A percentile compares a stretch with the other conserved stretches of the same genome.
These are phyloP conservation scores for Suillus paluster DNA, from an alignment of 768 basidiomycete species.

Conservation along the genomic window DNA sequence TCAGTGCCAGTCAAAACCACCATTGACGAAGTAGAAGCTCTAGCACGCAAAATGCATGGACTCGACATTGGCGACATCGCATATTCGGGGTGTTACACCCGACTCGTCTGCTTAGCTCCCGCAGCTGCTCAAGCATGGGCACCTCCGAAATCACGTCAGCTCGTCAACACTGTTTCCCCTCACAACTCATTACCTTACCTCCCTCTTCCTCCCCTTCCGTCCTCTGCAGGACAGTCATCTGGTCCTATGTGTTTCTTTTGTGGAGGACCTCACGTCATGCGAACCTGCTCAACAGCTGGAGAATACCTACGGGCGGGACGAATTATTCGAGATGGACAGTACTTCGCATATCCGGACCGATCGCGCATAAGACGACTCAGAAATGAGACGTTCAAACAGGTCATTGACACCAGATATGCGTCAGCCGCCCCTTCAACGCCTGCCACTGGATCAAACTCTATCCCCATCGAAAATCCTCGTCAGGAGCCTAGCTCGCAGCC, in stretches of 20 bases:
- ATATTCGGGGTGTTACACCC: slow-evolving; percentile 2
- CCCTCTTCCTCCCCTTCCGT: neutral
- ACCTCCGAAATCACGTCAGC: neutral
- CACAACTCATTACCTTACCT: neutral
- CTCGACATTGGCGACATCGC: neutral
- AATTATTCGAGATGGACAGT: neutral
- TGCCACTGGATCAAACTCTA: too few relatives aligned
- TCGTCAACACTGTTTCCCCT: neutral
- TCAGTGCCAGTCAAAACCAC: neutral
- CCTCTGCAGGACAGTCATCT: neutral
- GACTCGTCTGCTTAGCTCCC: neutral
- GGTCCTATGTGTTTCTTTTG: neutral
- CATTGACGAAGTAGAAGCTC: slow-evolving; percentile 2
- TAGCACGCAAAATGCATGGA: neutral
- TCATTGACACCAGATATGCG: neutral
- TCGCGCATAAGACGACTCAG: neutral
- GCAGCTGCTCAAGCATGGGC: slow-evolving; percentile 8
- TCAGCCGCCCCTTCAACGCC: neutral
- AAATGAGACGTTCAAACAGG: neutral
- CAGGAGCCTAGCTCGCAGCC: too few relatives aligned
- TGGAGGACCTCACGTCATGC: neutral
- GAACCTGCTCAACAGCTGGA: too few relatives aligned
- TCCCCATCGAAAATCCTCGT: too few relatives aligned
- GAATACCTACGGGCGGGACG: too few relatives aligned
- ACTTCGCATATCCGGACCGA: neutral